These are phyloP conservation scores for Mycena capillaripes DNA, from an alignment of 768 basidiomycete genomes.

Conservation along the genomic window DNA sequence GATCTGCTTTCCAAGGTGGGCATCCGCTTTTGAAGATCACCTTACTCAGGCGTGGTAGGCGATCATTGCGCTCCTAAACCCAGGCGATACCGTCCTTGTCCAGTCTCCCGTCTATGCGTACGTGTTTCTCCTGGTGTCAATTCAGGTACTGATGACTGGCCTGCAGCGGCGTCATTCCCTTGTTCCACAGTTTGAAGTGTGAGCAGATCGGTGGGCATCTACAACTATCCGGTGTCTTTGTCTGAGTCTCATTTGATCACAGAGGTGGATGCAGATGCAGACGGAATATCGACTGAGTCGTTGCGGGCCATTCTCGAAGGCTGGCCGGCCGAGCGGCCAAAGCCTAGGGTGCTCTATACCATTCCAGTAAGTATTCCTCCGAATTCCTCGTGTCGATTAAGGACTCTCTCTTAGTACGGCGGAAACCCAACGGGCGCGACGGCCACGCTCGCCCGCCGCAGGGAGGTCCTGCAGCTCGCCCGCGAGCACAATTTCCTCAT, in stretches of 20 bases:
- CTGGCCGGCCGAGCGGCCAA: conserved; percentile 81
- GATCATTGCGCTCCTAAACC: conserved; percentile 77
- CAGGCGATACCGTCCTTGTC: conserved; percentile 85
- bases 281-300: conserved; percentile 74
- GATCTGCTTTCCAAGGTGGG: conserved; percentile 90
- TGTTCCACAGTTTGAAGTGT: conserved; percentile 69
- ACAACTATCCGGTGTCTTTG: neutral
- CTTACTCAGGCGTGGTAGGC: conserved; percentile 61
- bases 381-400: neutral
- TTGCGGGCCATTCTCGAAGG: conserved; percentile 76
- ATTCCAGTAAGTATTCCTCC: conserved; percentile 68
- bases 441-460: conserved; percentile 74
- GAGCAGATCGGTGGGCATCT: conserved; percentile 67
- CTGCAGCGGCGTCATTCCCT: conserved; percentile 74
- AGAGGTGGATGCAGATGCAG: conserved; percentile 85
- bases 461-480: conserved; percentile 80
- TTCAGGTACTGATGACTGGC: conserved; percentile 9
- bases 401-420: conserved; percentile 67
- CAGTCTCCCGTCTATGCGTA: conserved; percentile 88
- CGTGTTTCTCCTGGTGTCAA: conserved; percentile 38
- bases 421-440: conserved; percentile 92
- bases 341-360: conserved; percentile 86
- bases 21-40: neutral
- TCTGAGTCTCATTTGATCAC: conserved; percentile 12
- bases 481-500: conserved; percentile 84